phyloP scores from a whole-genome alignment of 345 rosid species.

The Gossypium rotundifolium region DNA sequence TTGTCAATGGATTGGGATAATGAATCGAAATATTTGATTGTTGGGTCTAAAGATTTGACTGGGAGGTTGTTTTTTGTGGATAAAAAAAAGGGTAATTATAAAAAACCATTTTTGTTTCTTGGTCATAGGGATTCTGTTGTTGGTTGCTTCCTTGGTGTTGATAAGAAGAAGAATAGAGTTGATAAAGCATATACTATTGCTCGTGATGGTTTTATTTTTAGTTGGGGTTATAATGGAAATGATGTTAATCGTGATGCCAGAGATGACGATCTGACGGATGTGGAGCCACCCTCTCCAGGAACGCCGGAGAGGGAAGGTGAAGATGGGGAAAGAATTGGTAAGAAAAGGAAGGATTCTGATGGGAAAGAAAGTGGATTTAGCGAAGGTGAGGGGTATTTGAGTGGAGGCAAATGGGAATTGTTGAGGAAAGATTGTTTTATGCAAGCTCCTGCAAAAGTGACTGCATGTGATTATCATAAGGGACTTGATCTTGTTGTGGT shows the following conservation, averaged over 20 bases:
- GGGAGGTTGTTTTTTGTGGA: slow-evolving; percentile 67
- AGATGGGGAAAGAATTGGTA: slow-evolving; percentile 20
- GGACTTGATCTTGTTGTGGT: slow-evolving; percentile 80
- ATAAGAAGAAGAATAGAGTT: slow-evolving; percentile 46
- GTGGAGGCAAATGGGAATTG: slow-evolving; percentile 61
- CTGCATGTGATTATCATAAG: slow-evolving; percentile 79
- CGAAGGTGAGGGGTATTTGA: slow-evolving; percentile 46
- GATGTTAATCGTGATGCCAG: slow-evolving; percentile 16
- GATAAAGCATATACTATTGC: slow-evolving; percentile 60
- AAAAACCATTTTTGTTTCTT: slow-evolving; percentile 68
- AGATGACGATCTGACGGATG: no score
- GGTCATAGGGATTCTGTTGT: slow-evolving; percentile 87
- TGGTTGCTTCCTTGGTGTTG: slow-evolving; percentile 84
- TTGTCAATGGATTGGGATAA: slow-evolving; percentile 67
- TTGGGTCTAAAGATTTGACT: slow-evolving; percentile 80
- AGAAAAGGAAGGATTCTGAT: slow-evolving; percentile 59
- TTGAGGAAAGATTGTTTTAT: slow-evolving; percentile 75
- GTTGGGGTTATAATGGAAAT: slow-evolving; percentile 54
- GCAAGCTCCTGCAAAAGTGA: slow-evolving; percentile 62
- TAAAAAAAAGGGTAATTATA: slow-evolving; percentile 46
- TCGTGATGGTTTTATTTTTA: slow-evolving; percentile 70
- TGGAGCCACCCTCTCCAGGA: slow-evolving; percentile 53
- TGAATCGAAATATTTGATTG: slow-evolving; percentile 69
- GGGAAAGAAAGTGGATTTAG: slow-evolving; percentile 30
- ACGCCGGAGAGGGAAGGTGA: slow-evolving; percentile 54